phyloP scores from a whole-genome alignment of 495 filamentous ascomycete genomes.

The Annulohypoxylon nitens region DNA sequence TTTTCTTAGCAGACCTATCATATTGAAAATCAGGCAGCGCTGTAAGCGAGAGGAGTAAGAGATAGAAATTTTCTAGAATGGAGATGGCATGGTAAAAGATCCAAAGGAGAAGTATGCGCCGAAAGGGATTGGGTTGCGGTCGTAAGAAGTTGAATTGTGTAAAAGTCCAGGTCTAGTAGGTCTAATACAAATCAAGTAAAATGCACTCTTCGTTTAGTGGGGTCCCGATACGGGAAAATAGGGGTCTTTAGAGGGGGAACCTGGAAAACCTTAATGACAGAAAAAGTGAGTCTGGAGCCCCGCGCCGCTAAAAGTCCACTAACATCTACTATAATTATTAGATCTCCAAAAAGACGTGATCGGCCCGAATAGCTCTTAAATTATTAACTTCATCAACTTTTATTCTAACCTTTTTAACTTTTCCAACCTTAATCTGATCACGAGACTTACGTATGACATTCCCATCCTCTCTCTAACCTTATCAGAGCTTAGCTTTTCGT shows the following conservation, averaged over 20 bases:
- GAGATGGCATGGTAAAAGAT: slow-evolving; percentile 7
- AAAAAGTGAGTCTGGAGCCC: slow-evolving; percentile 27
- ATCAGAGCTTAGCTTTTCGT: slow-evolving; percentile 24
- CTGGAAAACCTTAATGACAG: slow-evolving; percentile 15
- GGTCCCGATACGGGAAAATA: slow-evolving; percentile 15
- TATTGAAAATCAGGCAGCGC: slow-evolving; percentile 17
- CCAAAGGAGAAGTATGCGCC: slow-evolving; percentile 25
- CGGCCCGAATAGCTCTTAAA: slow-evolving; percentile 36
- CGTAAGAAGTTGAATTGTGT: not conserved
- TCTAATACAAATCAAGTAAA: not conserved
- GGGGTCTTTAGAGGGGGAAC: slow-evolving; percentile 4
- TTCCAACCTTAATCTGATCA: slow-evolving; percentile 18
- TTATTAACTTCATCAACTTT: not conserved
- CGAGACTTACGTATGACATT: slow-evolving; percentile 9
- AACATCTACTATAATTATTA: slow-evolving; percentile 12
- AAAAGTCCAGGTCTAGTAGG: not conserved
- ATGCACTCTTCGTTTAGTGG: slow-evolving; percentile 15
- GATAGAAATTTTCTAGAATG: slow-evolving; percentile 43
- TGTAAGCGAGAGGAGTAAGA: slow-evolving; percentile 3
- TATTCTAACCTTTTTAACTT: slow-evolving; percentile 11
- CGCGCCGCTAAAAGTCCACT: slow-evolving; percentile 29
- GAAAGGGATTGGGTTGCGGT: slow-evolving; percentile 17
- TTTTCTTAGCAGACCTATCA: slow-evolving; percentile 16
- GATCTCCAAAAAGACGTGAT: slow-evolving; percentile 14
- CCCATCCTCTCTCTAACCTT: slow-evolving; percentile 14